phyloP scores from a whole-genome alignment of 108 stramenopile species.

The Stephanodiscus triporus region DNA sequence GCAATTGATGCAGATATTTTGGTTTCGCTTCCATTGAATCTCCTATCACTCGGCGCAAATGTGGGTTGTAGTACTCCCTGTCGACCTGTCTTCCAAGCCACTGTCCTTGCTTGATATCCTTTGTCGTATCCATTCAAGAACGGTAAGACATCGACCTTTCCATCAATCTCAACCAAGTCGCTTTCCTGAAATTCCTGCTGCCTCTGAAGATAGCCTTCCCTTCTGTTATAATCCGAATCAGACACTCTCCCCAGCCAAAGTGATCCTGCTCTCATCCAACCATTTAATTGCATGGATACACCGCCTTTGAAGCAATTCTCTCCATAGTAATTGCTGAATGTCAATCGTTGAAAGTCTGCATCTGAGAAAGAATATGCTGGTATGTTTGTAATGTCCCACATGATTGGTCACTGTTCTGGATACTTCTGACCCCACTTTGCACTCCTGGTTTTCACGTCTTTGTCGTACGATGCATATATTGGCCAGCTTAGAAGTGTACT shows the following conservation, averaged over 20 bases:
- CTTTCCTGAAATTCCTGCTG: constrained; percentile 5
- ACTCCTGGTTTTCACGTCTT: no score
- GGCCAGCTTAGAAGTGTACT: no score
- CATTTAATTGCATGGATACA: constrained; percentile 8
- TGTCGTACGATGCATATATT: no score
- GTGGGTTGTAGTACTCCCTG: constrained; percentile 27
- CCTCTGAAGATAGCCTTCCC: constrained; percentile 13
- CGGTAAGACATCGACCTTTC: neutral
- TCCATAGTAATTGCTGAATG: no score
- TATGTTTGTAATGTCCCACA: no score
- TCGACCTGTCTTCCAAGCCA: constrained; percentile 16
- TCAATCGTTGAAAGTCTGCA: no score
- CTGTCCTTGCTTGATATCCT: constrained; percentile 17
- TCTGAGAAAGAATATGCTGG: no score
- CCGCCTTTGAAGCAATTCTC: constrained; percentile 18
- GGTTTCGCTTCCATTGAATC: constrained; percentile 26
- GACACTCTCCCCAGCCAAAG: constrained; percentile 8
- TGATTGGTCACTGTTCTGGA: no score
- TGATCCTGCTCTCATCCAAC: constrained; percentile 4
- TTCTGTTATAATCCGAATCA: constrained; percentile 24
- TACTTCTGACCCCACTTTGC: no score
- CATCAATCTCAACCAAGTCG: constrained; percentile 8
- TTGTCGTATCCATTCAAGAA: constrained; percentile 32
- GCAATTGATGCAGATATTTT: constrained; percentile 34
- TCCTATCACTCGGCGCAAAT: constrained; percentile 21